These are phyloP conservation scores for Sonneratia alba DNA, from an alignment of 345 rosid genomes.

Conservation along the genomic window DNA sequence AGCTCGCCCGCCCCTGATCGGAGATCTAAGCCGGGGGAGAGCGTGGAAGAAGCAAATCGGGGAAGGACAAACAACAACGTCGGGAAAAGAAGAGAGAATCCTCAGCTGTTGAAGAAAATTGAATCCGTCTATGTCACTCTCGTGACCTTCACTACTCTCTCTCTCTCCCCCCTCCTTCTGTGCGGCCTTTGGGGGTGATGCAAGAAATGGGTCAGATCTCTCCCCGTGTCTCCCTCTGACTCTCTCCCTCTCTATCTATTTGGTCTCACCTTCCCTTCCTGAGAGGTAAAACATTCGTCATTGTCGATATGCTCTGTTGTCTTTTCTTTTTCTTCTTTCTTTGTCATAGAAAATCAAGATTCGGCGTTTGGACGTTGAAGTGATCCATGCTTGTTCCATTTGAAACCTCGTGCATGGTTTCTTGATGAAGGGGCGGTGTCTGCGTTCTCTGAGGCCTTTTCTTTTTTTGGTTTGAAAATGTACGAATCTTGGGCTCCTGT, in stretches of 20 bases:
- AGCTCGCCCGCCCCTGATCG: background rate
- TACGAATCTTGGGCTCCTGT: background rate
- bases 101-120: constrained; percentile 1
- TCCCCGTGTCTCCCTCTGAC: background rate
- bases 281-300: background rate
- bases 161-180: constrained; percentile 5
- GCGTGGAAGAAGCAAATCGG: background rate
- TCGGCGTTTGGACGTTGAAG: background rate
- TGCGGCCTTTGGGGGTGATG: background rate
- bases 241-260: background rate
- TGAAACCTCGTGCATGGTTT: background rate
- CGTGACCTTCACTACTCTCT: constrained; percentile 23
- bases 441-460: background rate
- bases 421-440: background rate
- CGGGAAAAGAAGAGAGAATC: background rate
- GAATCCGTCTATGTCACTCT: constrained; percentile 12
- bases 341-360: background rate
- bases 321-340: background rate
- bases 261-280: background rate
- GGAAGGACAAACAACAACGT: background rate
- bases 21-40: background rate
- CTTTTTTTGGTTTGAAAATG: background rate
- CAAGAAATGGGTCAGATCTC: background rate
- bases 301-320: background rate
- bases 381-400: background rate